A percentile compares a stretch with the other conserved stretches of the same genome.
Evolutionary conservation across 139 green algal species (phyloP).

Genomic region (Chlorella sp.): DNA sequence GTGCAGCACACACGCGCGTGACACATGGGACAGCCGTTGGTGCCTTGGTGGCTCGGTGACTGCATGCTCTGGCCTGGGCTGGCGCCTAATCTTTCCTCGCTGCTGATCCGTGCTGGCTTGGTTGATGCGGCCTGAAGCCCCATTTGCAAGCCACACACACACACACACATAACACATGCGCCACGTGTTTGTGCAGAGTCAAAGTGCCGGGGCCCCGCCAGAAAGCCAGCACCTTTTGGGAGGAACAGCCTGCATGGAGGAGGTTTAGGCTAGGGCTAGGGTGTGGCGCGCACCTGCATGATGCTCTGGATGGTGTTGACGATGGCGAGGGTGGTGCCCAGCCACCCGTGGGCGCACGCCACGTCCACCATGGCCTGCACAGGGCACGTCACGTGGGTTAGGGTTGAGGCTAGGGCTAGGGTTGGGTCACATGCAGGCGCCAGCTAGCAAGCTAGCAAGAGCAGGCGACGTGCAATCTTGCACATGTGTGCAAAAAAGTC

Average conservation of each 20-base stretch:
- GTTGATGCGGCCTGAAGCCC: too few relatives aligned
- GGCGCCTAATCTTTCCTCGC: neutral
- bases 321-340: conserved; percentile 60
- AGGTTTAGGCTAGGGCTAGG: neutral
- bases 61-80: neutral
- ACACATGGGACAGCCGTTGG: neutral
- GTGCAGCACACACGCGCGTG: neutral
- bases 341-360: conserved; percentile 69
- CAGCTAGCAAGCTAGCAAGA: too few relatives aligned
- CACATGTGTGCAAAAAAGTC: neutral
- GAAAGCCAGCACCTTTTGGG: too few relatives aligned
- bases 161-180: neutral
- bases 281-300: conserved; percentile 63
- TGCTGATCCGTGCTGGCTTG: too few relatives aligned
- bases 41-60: neutral
- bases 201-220: too few relatives aligned
- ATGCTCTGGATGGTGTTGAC: conserved; percentile 83
- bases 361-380: conserved; percentile 87
- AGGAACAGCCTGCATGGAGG: too few relatives aligned
- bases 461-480: neutral
- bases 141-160: neutral
- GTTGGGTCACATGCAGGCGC: too few relatives aligned
- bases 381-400: too few relatives aligned
- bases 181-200: neutral
- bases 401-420: too few relatives aligned